Conservation (phyloP, 345 rosid genomes). For the Brassica carinata region DNA sequence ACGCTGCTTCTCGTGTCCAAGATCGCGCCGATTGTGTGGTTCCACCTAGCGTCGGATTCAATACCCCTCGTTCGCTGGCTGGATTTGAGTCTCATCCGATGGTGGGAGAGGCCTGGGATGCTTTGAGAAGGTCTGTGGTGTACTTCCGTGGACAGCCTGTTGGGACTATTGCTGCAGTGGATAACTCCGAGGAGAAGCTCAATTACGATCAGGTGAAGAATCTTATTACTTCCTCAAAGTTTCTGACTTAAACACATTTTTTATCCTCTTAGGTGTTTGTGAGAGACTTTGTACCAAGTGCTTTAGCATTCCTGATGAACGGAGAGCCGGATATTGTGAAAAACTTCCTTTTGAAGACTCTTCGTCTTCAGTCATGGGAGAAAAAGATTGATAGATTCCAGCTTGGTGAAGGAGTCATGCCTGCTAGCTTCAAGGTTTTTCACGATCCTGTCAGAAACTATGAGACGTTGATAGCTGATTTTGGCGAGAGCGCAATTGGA, state of each 20-base stretch:
- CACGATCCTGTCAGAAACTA: conserved; percentile 84
- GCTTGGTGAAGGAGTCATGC: conserved; percentile 98
- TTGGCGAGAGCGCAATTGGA: conserved; percentile 97
- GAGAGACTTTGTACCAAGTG: conserved; percentile 94
- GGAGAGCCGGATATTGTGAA: conserved; percentile 83
- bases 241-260: background rate
- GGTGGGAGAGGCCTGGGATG: conserved; percentile 87
- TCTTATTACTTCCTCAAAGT: background rate
- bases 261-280: conserved; percentile 66
- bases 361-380: conserved; percentile 96
- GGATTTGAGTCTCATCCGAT: conserved; percentile 65
- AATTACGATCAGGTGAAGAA: conserved; percentile 89
- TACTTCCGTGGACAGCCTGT: conserved; percentile 86
- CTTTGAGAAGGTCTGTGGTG: conserved; percentile 69
- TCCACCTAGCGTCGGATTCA: conserved; percentile 61
- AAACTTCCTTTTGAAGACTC: conserved; percentile 88
- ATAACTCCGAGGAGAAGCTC: conserved; percentile 74
- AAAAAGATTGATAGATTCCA: conserved; percentile 96
- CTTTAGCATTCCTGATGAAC: conserved; percentile 84
- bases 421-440: conserved; percentile 94
- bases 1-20: conserved; percentile 18
- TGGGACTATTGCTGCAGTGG: conserved; percentile 89
- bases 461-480: conserved; percentile 89
- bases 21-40: conserved; percentile 47
- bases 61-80: conserved; percentile 56